Evolutionary conservation across 106 monocot species (phyloP).

Genomic region (Apostasia shenzhenica): DNA sequence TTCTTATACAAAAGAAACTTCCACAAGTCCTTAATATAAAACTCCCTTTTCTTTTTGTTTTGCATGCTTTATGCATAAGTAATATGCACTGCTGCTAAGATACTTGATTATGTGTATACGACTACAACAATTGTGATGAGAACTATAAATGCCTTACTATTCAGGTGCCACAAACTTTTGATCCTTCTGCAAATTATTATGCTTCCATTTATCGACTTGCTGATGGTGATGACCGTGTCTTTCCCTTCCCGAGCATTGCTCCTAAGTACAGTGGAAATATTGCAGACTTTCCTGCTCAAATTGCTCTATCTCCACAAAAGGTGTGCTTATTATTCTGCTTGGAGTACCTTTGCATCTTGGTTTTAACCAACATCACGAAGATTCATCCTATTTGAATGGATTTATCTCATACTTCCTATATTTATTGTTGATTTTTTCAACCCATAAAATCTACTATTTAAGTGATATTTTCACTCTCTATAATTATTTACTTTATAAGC

Average conservation of each 20-base stretch:
- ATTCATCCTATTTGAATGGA: not conserved
- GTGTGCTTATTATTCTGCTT: constrained; percentile 20
- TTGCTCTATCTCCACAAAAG: constrained; percentile 62
- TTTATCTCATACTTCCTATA: no score
- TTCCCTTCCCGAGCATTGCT: constrained; percentile 51
- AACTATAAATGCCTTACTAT: not conserved
- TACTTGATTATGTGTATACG: no score
- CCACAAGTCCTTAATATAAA: no score
- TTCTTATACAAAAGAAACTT: no score
- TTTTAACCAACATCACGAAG: not conserved
- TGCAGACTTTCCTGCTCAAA: constrained; percentile 39
- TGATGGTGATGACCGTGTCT: constrained; percentile 72
- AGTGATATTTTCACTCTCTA: no score
- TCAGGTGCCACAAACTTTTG: constrained; percentile 44
- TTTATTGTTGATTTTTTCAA: no score
- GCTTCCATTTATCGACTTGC: constrained; percentile 64
- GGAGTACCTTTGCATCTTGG: not conserved
- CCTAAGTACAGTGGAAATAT: constrained; percentile 52
- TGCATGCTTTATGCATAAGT: no score
- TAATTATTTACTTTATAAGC: no score
- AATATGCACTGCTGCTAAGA: no score
- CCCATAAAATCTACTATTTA: no score
- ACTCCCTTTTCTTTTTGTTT: no score
- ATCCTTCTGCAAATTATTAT: constrained; percentile 65
- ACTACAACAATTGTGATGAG: no score